phyloP scores from a whole-genome alignment of 768 basidiomycete species.

The Auricularia auricula-judae region DNA sequence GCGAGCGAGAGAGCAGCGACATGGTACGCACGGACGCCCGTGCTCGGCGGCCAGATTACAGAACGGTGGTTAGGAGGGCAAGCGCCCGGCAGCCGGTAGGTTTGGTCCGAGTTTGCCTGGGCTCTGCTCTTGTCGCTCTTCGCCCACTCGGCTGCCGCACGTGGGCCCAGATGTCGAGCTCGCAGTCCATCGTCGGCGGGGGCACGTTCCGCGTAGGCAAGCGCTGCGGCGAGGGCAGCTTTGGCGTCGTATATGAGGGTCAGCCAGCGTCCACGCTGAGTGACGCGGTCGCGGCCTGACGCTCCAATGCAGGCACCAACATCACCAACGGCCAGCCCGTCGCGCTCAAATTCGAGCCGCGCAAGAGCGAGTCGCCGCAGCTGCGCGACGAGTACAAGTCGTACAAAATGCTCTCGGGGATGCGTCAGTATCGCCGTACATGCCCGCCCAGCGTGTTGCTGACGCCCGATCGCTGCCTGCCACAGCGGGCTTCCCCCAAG shows the following conservation, averaged over 20 bases:
- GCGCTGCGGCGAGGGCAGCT: constrained; percentile 98
- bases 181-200: constrained; percentile 48
- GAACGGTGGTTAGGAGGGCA: too few species aligned
- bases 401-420: constrained; percentile 82
- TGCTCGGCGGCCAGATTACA: too few species aligned
- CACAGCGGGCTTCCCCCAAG: constrained; percentile 91
- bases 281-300: not conserved
- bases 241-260: constrained; percentile 94
- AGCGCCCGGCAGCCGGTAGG: too few species aligned
- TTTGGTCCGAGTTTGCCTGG: too few species aligned
- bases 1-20: not conserved
- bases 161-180: not conserved
- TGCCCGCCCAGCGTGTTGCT: not conserved
- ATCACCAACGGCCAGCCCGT: constrained; percentile 96
- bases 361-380: constrained; percentile 89
- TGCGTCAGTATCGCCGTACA: constrained; percentile 47
- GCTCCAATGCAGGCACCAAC: constrained; percentile 64
- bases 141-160: too few species aligned
- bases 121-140: too few species aligned
- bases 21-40: not conserved
- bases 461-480: constrained; percentile 3
- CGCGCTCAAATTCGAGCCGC: constrained; percentile 98
- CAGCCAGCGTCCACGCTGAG: constrained; percentile 2
- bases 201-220: constrained; percentile 94
- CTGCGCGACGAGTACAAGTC: constrained; percentile 92